phyloP scores from a whole-genome alignment of 768 basidiomycete species.

The Serendipita vermifera region DNA sequence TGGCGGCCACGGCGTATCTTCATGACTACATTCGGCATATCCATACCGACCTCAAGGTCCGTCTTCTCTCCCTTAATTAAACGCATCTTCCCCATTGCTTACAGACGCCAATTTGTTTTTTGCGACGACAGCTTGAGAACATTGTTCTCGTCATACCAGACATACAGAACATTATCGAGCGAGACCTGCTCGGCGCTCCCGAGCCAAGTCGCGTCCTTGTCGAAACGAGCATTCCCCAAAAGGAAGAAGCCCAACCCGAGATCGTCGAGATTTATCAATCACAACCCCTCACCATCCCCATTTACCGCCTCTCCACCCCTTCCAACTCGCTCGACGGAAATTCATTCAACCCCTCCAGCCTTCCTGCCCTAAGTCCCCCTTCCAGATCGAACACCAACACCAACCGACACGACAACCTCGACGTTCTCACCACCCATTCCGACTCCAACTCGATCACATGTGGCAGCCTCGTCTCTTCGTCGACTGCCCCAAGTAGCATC shows the following conservation, averaged over 20 bases:
- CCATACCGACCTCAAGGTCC: constrained; percentile 42
- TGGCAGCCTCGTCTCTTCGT: neutral
- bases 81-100: neutral
- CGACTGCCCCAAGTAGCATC: neutral
- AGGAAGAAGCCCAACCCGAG: constrained; percentile 28
- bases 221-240: constrained; percentile 50
- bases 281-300: constrained; percentile 55
- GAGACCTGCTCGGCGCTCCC: constrained; percentile 53
- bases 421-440: constrained; percentile 6
- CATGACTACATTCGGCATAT: constrained; percentile 88
- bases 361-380: neutral
- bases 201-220: constrained; percentile 69
- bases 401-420: constrained; percentile 6
- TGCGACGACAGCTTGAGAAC: constrained; percentile 87
- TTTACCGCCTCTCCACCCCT: constrained; percentile 23
- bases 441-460: constrained; percentile 20
- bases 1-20: constrained; percentile 81
- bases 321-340: constrained; percentile 22
- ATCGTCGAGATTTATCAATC: constrained; percentile 69
- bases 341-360: constrained; percentile 14
- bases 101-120: neutral
- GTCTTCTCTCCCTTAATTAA: neutral
- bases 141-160: constrained; percentile 82
- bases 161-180: constrained; percentile 56
- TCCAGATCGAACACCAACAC: neutral